These are phyloP conservation scores for Colletotrichum sp. DNA, from an alignment of 2,329 filamentous ascomycete genomes.

Conservation along the genomic window DNA sequence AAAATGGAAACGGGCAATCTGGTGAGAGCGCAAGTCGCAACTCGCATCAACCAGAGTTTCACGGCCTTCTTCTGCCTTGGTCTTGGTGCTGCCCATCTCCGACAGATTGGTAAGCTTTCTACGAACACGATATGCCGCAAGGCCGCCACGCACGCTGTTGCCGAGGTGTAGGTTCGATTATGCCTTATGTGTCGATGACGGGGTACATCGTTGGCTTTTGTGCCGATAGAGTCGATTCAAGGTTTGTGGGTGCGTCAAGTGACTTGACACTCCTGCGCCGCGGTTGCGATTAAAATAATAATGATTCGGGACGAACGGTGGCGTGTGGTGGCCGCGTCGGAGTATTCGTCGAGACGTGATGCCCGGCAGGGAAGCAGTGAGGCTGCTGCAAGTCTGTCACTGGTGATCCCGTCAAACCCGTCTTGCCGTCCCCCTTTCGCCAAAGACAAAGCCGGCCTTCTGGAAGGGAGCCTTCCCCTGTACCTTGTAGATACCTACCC, in stretches of 20 bases:
- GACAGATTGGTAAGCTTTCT: not conserved
- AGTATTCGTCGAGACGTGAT: conserved; percentile 5
- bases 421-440: not conserved
- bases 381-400: not conserved
- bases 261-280: not conserved
- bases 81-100: not conserved
- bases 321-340: not conserved
- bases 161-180: not conserved
- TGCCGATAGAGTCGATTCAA: not conserved
- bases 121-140: not conserved
- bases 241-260: not conserved
- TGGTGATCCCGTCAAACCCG: not conserved
- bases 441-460: not conserved
- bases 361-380: not conserved
- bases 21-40: not conserved
- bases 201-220: not conserved
- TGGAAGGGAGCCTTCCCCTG: not conserved
- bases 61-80: not conserved
- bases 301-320: not conserved
- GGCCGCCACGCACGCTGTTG: not conserved
- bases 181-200: not conserved
- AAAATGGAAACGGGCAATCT: conserved; percentile 6
- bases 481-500: not conserved
- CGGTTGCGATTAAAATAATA: not conserved
- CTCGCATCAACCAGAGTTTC: not conserved